Conservation (phyloP, 2,329 filamentous ascomycete species). For the Davidsoniella neocaledoniae region DNA sequence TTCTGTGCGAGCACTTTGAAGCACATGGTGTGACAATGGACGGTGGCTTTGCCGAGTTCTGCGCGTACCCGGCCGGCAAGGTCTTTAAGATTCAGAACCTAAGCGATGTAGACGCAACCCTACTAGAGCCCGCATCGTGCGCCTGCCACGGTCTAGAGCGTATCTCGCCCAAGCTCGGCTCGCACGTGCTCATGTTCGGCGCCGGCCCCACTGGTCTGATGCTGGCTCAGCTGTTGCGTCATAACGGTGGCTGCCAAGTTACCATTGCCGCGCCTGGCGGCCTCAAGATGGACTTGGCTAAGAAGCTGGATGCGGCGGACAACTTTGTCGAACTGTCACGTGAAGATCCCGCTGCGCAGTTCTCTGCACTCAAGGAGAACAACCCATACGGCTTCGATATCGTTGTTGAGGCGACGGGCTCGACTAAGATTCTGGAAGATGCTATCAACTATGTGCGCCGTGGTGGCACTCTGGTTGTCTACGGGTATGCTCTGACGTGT, state of each 20-base stretch:
- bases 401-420: slow-evolving; percentile 53
- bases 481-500: slow-evolving; percentile 25
- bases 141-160: slow-evolving; percentile 55
- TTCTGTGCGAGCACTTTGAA: slow-evolving; percentile 53
- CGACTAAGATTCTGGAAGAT: slow-evolving; percentile 50
- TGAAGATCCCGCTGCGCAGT: slow-evolving; percentile 38
- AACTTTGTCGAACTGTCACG: slow-evolving; percentile 37
- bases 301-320: slow-evolving; percentile 36
- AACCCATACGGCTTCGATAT: slow-evolving; percentile 62
- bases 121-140: slow-evolving; percentile 54
- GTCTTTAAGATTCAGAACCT: slow-evolving; percentile 52
- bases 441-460: slow-evolving; percentile 55
- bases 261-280: slow-evolving; percentile 53
- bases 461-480: slow-evolving; percentile 55
- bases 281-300: slow-evolving; percentile 54
- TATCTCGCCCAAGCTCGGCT: slow-evolving; percentile 49
- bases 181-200: slow-evolving; percentile 47
- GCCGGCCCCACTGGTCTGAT: slow-evolving; percentile 50
- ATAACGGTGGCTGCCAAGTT: slow-evolving; percentile 52
- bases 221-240: slow-evolving; percentile 43
- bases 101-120: slow-evolving; percentile 49
- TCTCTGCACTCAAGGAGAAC: slow-evolving; percentile 42
- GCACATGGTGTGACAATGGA: slow-evolving; percentile 51
- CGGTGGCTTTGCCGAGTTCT: slow-evolving; percentile 58
- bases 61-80: slow-evolving; percentile 32